These are phyloP conservation scores for Geranium rotundifolium DNA, from an alignment of 345 rosid species.

Conservation along the genomic window DNA sequence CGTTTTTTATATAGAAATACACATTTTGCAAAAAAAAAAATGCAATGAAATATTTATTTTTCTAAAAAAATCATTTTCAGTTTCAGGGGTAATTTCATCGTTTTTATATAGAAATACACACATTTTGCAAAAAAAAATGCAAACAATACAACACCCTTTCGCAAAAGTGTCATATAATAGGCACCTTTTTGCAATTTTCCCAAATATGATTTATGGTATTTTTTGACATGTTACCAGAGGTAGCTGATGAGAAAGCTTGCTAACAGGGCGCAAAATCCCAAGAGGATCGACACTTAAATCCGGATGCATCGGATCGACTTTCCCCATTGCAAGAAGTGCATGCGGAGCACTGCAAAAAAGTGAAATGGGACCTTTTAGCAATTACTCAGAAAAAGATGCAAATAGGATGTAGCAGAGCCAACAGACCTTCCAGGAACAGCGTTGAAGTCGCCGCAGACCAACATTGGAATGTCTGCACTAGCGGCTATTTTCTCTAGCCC, in stretches of 20 bases:
- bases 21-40: too few relatives aligned
- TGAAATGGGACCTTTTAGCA: neutral
- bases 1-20: too few relatives aligned
- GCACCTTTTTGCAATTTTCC: too few relatives aligned
- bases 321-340: conserved; percentile 95
- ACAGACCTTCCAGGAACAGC: conserved; percentile 84
- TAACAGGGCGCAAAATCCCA: conserved; percentile 73
- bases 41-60: too few relatives aligned
- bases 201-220: too few relatives aligned
- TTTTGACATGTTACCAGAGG: conserved; percentile 51
- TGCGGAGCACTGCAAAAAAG: conserved; percentile 73
- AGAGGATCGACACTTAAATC: conserved; percentile 81
- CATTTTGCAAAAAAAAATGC: too few relatives aligned
- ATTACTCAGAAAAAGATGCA: neutral
- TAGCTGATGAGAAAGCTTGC: conserved; percentile 82
- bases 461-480: conserved; percentile 95
- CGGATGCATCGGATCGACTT: conserved; percentile 71
- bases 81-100: too few relatives aligned
- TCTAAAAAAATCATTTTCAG: too few relatives aligned
- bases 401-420: conserved; percentile 5
- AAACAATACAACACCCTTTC: too few relatives aligned
- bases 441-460: conserved; percentile 97
- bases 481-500: conserved; percentile 97
- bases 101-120: too few relatives aligned
- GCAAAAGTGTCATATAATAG: too few relatives aligned